Conservation (phyloP, 2,329 filamentous ascomycete species). For the Ophiosphaerella korrae region DNA sequence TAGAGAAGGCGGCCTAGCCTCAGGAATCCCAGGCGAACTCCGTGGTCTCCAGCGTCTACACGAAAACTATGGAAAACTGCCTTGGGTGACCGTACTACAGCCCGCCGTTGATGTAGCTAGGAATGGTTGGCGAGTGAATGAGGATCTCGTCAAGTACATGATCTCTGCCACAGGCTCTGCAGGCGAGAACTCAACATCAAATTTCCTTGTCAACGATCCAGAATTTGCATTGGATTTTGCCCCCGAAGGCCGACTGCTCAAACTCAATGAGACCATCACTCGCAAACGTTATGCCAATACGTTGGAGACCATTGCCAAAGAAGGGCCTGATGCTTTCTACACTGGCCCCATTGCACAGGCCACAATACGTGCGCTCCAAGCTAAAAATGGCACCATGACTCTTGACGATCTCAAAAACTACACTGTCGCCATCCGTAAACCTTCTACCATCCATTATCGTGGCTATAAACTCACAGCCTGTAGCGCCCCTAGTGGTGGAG, state of each 20-base stretch:
- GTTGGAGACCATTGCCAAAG: conserved; percentile 74
- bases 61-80: conserved; percentile 65
- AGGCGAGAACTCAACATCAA: conserved; percentile 42
- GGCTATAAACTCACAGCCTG: conserved; percentile 72
- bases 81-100: conserved; percentile 67
- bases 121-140: conserved; percentile 64
- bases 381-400: conserved; percentile 82
- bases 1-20: conserved; percentile 70
- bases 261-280: conserved; percentile 77
- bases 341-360: conserved; percentile 72
- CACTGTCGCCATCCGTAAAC: conserved; percentile 65
- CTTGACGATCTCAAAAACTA: conserved; percentile 78
- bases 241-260: conserved; percentile 74
- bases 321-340: conserved; percentile 78
- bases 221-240: conserved; percentile 89
- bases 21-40: conserved; percentile 74
- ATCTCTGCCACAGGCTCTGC: conserved; percentile 49
- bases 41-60: conserved; percentile 82
- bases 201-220: conserved; percentile 76
- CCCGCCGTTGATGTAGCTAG: conserved; percentile 75
- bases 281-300: conserved; percentile 81
- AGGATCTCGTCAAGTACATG: conserved; percentile 79
- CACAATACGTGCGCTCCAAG: conserved; percentile 71
- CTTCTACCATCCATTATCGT: conserved; percentile 61
- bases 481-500: conserved; percentile 78